Base-by-base conservation (phyloP, 169 alveolate genomes). In the Cryptosporidium andersoni region DNA sequence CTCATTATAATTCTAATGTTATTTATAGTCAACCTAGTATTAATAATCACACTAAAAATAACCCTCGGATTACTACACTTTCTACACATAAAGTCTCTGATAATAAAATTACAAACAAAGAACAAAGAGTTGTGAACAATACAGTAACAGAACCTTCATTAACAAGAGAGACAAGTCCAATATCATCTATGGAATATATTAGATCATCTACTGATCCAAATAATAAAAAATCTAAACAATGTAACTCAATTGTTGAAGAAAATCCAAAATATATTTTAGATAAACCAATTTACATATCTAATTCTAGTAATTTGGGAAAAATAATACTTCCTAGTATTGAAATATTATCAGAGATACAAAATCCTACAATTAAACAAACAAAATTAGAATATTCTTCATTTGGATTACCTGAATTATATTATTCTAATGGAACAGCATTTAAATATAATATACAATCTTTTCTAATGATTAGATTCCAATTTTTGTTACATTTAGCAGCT, bases 401-500 rank as follows among this genome's bases (percentile, higher is more conserved):
- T 52, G 48, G 25, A 3, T 60, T 47, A 16, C 4, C 39, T 25
- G 65, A 60, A 36, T 60, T 60, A 14, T 25, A 60, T 56, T 40
- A 64, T 40, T n/a, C 43, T 4, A 25, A 34, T 14, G 80, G 36
- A 3, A 16, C 42, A 3, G 1, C 36, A 37, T 45, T 64, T 40
- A n/a, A 45, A 14, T 6, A 8, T n/a, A 64, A 42, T 47, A 64
- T 4, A 37, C 37, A 64, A 8, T 55, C 85, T 25, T 74, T 74
- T 60, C 37, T 40, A 47, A 58, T 74, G 9, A 60, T 74, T 5
- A 74, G 67, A 45, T 74, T 74, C 47, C 55, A 74, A 14, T 42
- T 74, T 12, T 68, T 74, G 3, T 58, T 74, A 9, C 85, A 74
- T 39, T 74, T 74, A 45, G 85, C 85, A 42, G 85, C 85, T 25